Percentiles rank a stretch among this genome's conserved stretches.
Evolutionary conservation across 257 asterid species (phyloP).

Genomic region (Petrea volubilis): DNA sequence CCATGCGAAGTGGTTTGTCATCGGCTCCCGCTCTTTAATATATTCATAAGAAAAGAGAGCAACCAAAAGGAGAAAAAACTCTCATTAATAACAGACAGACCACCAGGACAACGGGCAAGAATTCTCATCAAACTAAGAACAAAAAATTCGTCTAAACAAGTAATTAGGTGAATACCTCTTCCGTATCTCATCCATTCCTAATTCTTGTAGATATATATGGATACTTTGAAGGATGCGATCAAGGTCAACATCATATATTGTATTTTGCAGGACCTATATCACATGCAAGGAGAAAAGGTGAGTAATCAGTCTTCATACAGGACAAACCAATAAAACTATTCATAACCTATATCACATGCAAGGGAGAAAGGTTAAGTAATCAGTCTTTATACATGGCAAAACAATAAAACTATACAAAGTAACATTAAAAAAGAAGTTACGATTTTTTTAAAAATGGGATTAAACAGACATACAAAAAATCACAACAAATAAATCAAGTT

Average conservation of each 20-base stretch:
- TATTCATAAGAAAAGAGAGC: slow-evolving; percentile 15
- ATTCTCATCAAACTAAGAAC: slow-evolving; percentile 7
- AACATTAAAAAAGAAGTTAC: neutral
- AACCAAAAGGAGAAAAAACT: slow-evolving; percentile 8
- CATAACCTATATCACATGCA: too few relatives aligned
- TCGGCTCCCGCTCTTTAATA: slow-evolving; percentile 94
- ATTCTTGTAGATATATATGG: slow-evolving; percentile 89
- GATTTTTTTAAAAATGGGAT: neutral
- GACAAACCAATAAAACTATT: too few relatives aligned
- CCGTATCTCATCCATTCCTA: slow-evolving; percentile 97
- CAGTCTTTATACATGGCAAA: too few relatives aligned
- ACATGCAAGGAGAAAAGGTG: slow-evolving; percentile 17
- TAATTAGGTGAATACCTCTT: slow-evolving; percentile 57
- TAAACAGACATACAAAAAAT: neutral
- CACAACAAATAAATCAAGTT: slow-evolving; percentile 2
- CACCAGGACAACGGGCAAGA: neutral
- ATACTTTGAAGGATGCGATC: slow-evolving; percentile 97
- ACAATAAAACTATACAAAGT: neutral
- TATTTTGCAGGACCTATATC: slow-evolving; percentile 88
- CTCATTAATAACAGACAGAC: neutral
- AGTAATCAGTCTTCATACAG: neutral
- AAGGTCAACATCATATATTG: slow-evolving; percentile 90
- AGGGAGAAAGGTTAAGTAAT: too few relatives aligned
- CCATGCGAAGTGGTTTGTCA: slow-evolving; percentile 99
- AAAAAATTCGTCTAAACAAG: neutral